phyloP scores from a whole-genome alignment of 2,329 filamentous ascomycete species.

The Xylaria sp. region DNA sequence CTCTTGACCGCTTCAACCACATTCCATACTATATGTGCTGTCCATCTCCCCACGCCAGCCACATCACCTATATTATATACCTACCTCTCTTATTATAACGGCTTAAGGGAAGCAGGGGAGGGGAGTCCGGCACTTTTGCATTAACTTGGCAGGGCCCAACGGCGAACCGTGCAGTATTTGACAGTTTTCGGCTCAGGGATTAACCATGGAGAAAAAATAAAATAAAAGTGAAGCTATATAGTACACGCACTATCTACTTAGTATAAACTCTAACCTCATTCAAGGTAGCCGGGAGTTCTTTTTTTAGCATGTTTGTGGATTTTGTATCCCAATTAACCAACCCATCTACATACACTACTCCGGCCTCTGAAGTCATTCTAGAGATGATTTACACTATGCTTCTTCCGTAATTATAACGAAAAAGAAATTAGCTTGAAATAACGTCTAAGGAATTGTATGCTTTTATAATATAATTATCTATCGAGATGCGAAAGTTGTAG shows the following conservation, averaged over 20 bases:
- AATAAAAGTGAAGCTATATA: not conserved
- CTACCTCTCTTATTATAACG: not conserved
- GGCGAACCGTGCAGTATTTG: constrained; percentile 11
- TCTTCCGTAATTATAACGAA: too few species aligned
- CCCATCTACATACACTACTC: not conserved
- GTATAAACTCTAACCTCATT: not conserved
- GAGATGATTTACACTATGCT: not conserved
- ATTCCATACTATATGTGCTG: not conserved
- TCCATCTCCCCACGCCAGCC: not conserved
- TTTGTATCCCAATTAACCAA: not conserved
- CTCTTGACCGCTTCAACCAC: not conserved
- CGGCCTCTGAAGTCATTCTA: not conserved
- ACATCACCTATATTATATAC: not conserved
- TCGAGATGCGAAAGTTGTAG: not conserved
- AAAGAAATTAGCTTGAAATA: not conserved
- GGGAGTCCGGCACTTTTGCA: constrained; percentile 21
- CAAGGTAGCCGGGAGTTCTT: not conserved
- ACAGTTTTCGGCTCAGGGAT: constrained; percentile 14
- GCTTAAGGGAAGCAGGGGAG: constrained; percentile 11
- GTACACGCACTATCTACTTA: not conserved
- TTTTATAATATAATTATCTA: not conserved
- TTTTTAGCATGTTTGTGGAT: constrained; percentile 3
- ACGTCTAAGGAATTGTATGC: not conserved
- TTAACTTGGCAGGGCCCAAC: constrained; percentile 1
- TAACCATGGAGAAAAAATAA: not conserved